phyloP scores from a whole-genome alignment of 768 basidiomycete species.

The Russula sp. region DNA sequence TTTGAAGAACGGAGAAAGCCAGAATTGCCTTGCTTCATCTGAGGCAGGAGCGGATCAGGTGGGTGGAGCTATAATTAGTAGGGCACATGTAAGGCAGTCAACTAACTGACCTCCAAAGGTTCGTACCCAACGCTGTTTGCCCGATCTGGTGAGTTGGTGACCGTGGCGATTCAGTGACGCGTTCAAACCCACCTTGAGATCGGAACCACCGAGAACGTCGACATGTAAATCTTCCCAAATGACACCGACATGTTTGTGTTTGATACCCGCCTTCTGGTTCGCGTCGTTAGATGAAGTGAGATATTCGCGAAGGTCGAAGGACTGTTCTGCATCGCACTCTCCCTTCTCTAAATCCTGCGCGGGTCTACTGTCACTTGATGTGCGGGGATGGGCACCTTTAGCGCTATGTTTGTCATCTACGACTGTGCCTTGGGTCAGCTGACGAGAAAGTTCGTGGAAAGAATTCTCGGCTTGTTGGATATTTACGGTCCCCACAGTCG shows the following conservation, averaged over 20 bases:
- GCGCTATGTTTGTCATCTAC: neutral
- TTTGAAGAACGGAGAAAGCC: constrained; percentile 15
- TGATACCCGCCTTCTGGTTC: constrained; percentile 57
- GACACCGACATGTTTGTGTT: constrained; percentile 72
- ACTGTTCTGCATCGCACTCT: constrained; percentile 30
- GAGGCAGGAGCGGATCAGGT: no score
- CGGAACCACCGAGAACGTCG: constrained; percentile 49
- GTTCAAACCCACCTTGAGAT: constrained; percentile 44
- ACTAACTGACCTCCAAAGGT: constrained; percentile 51
- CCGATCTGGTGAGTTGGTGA: neutral
- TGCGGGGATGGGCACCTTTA: neutral
- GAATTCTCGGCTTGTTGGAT: constrained; percentile 8
- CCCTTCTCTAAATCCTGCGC: constrained; percentile 37
- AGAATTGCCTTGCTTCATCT: constrained; percentile 23
- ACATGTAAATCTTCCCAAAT: constrained; percentile 68
- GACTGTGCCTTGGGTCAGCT: constrained; percentile 14
- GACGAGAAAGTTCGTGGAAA: constrained; percentile 17
- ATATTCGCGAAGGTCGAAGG: constrained; percentile 66
- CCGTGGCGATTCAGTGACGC: neutral
- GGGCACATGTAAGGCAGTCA: neutral
- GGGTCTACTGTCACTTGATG: no score
- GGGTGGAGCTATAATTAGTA: neutral
- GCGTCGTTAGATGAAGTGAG: constrained; percentile 63
- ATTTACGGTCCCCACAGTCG: constrained; percentile 6
- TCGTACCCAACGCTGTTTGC: constrained; percentile 43